Conservation (phyloP, 2,329 filamentous ascomycete genomes). For the Fusarium goolgardi region DNA sequence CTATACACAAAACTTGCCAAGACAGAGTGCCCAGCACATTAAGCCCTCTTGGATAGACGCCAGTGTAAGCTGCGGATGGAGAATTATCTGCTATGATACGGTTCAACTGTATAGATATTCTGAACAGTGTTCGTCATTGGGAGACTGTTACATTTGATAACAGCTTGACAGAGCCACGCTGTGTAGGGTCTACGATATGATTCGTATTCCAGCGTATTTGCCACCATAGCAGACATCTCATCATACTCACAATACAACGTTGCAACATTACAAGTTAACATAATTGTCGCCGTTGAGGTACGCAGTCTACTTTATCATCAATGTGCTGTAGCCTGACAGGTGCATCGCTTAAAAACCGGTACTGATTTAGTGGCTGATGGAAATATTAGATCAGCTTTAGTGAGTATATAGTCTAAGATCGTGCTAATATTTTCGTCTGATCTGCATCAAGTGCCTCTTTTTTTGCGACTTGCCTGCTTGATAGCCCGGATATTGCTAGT, state of each 20-base stretch:
- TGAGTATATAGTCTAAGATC: too few species aligned
- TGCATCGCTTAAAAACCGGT: too few species aligned
- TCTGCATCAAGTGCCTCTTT: too few species aligned
- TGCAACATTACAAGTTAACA: too few species aligned
- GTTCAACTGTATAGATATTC: neutral
- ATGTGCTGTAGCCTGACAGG: neutral
- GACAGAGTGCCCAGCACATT: neutral
- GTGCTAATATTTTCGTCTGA: too few species aligned
- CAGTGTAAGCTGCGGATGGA: neutral
- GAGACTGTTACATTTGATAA: neutral
- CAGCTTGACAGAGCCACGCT: neutral
- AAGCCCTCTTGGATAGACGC: neutral
- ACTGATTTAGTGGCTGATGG: too few species aligned
- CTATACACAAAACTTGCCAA: neutral
- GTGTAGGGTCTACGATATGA: neutral
- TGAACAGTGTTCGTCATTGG: neutral
- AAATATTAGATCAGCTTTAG: too few species aligned
- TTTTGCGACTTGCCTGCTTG: too few species aligned
- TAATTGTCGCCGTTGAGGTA: neutral
- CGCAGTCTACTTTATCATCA: neutral
- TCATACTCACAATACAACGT: neutral
- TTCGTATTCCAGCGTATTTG: neutral
- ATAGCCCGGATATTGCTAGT: neutral
- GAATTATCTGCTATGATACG: neutral
- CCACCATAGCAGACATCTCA: neutral